Evolutionary conservation across 805 yeast genomes (phyloP).

Genomic region (Wickerhamiella vanderwaltii): DNA sequence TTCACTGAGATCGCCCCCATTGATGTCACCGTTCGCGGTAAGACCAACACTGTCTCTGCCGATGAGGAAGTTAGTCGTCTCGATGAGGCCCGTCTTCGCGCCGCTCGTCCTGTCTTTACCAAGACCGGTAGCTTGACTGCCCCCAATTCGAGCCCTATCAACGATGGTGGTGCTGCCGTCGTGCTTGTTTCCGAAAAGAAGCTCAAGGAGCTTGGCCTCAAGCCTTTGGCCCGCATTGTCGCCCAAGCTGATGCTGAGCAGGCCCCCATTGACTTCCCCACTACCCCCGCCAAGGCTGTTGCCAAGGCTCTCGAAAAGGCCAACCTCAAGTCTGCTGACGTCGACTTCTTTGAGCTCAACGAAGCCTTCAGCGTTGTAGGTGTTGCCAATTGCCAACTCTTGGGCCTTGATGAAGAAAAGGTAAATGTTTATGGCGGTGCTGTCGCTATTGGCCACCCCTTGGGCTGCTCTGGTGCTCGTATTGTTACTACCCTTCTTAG

Average conservation of each 20-base stretch:
- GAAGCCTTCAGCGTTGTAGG: constrained; percentile 98
- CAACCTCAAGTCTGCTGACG: constrained; percentile 45
- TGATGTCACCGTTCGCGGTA: constrained; percentile 75
- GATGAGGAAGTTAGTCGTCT: constrained; percentile 82
- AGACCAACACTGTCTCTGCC: constrained; percentile 54
- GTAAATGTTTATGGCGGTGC: constrained; percentile 94
- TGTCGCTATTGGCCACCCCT: constrained; percentile 91
- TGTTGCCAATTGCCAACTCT: constrained; percentile 72
- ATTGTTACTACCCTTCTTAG: constrained; percentile 75
- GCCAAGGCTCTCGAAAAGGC: constrained; percentile 94
- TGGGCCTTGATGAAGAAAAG: constrained; percentile 44
- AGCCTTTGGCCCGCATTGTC: constrained; percentile 74
- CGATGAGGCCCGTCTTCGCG: constrained; percentile 59
- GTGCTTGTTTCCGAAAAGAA: constrained; percentile 75
- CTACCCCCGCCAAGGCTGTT: constrained; percentile 88
- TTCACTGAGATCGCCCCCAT: constrained; percentile 80
- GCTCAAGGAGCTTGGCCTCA: constrained; percentile 72
- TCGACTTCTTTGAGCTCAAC: constrained; percentile 89
- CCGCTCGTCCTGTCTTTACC: constrained; percentile 92
- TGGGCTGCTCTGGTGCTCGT: constrained; percentile 95
- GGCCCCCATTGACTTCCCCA: constrained; percentile 87
- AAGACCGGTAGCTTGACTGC: constrained; percentile 96
- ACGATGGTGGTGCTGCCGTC: constrained; percentile 97
- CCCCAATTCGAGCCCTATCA: constrained; percentile 90
- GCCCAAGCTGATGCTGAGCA: constrained; percentile 99